Conservation (phyloP, 2,329 filamentous ascomycete species). For the Paracorniculantispora psalliotae region DNA sequence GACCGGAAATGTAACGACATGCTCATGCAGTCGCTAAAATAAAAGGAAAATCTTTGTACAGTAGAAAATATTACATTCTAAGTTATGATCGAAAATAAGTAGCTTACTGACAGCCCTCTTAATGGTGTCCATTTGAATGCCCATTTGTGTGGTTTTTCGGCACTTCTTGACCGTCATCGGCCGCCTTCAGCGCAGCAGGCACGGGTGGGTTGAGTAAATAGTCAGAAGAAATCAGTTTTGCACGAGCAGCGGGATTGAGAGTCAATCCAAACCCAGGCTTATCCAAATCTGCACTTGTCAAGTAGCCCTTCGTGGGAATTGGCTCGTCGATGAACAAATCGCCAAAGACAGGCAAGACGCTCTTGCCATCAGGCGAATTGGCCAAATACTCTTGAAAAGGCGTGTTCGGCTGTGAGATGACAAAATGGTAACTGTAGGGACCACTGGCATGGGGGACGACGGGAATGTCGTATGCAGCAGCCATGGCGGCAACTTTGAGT, state of each 20-base stretch:
- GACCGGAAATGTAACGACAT: no score
- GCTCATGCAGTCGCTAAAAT: no score
- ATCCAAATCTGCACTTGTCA: conserved; percentile 75
- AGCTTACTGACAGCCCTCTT: no score
- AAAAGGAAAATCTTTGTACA: no score
- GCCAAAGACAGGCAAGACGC: conserved; percentile 85
- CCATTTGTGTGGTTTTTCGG: conserved; percentile 2
- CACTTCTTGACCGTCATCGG: conserved; percentile 17
- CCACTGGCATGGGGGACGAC: conserved; percentile 94
- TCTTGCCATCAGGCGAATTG: conserved; percentile 87
- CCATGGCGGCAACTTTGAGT: conserved; percentile 82
- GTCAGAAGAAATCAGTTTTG: conserved; percentile 70
- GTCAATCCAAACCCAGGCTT: conserved; percentile 89
- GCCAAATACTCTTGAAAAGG: conserved; percentile 96
- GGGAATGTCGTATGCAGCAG: conserved; percentile 87
- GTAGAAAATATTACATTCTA: no score
- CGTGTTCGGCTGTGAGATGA: conserved; percentile 86
- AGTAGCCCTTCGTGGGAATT: conserved; percentile 75
- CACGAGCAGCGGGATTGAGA: conserved; percentile 67
- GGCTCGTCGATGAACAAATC: conserved; percentile 88
- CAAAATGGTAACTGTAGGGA: conserved; percentile 94
- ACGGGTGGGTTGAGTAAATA: conserved; percentile 66
- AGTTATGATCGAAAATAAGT: not conserved
- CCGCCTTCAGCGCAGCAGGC: conserved; percentile 36
- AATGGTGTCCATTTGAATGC: not conserved